These are phyloP conservation scores for Rhodotorula sp. DNA, from an alignment of 1,284 basidiomycete genomes.

Conservation along the genomic window DNA sequence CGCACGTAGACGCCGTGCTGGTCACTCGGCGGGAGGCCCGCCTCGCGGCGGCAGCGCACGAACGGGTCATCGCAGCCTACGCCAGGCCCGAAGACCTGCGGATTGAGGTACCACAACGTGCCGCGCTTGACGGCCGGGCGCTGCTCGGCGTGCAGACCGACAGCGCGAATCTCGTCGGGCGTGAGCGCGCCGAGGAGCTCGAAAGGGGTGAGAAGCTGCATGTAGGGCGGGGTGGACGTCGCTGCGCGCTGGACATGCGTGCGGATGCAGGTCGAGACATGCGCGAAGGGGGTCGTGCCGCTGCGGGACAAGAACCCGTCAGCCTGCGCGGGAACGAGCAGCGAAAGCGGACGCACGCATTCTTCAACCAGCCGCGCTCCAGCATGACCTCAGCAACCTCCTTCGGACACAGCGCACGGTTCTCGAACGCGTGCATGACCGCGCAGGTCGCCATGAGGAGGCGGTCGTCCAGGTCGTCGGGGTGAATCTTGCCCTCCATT, in stretches of 20 bases:
- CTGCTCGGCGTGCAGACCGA: constrained; percentile 45
- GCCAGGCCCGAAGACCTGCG: constrained; percentile 39
- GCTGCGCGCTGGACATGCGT: constrained; percentile 43
- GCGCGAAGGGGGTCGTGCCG: constrained; percentile 47
- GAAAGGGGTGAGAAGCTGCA: constrained; percentile 44
- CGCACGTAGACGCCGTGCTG: constrained; percentile 26
- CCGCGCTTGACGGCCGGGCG: constrained; percentile 47
- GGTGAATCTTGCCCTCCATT: constrained; percentile 28
- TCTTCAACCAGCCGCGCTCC: constrained; percentile 42
- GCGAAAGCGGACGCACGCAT: constrained; percentile 36
- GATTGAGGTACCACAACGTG: constrained; percentile 48
- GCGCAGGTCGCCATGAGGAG: constrained; percentile 44
- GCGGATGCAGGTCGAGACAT: constrained; percentile 47
- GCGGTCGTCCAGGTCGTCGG: constrained; percentile 41
- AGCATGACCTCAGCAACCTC: constrained; percentile 47
- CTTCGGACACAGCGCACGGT: constrained; percentile 47
- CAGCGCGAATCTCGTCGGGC: constrained; percentile 40
- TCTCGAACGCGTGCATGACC: constrained; percentile 39
- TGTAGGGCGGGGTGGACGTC: constrained; percentile 33
- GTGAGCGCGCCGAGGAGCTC: constrained; percentile 44
- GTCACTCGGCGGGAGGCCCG: constrained; percentile 30
- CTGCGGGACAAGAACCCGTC: constrained; percentile 24
- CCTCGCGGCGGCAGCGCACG: constrained; percentile 36
- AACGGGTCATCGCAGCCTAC: constrained; percentile 39
- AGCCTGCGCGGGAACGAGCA: not conserved